Base-by-base conservation (phyloP, 306 rosid genomes). In the Glycyrrhiza uralensis region DNA sequence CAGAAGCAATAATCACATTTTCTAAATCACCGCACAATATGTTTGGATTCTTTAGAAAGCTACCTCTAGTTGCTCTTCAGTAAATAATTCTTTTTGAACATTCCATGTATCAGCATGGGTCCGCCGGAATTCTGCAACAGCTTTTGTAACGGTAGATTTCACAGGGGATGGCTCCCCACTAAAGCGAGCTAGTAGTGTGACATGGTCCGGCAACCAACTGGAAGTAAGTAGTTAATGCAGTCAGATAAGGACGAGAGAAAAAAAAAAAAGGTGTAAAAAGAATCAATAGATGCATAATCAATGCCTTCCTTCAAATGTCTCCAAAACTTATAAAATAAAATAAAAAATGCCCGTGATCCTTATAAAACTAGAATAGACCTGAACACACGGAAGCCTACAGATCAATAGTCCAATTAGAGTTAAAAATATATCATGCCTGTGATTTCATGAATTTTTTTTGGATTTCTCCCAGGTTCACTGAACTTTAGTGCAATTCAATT, bases 91-190 rank as follows among this genome's bases (percentile, higher is more conserved):
- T 79, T 94, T 94, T 83, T 94, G 97, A 74, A 89, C 88, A 76
- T 91, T 94, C 99, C 99, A 94, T 5, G 91, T 94, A 81, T 94
- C 99, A 39, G 99, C 99, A 83, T 94, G 99, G 17, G 99, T 94
- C 39, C 99, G 89, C 75, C 99, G 86, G 78, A 94, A 94, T 82
- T 94, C 99, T 1, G 99, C 97, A 79, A 94, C 91, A 15, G 99
- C 99, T 88, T 94, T 94, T 35, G 99, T 94, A 74, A 94, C 99
- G 0, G 97, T 88, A 50, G 94, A 85, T 84, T 89, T 94, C 80
- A 94, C 91, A 10, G 99, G 97, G 11, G 97, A 79, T 30, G 95
- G 93, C 86, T 91, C 99, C 76, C 94, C 93, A 24, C 87, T 86
- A 73, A 94, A 91, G 44, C 90, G 92, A 69, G 99, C 99, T 5